Base-by-base conservation (phyloP, 768 basidiomycete genomes). In the Tricholoma terreum region DNA sequence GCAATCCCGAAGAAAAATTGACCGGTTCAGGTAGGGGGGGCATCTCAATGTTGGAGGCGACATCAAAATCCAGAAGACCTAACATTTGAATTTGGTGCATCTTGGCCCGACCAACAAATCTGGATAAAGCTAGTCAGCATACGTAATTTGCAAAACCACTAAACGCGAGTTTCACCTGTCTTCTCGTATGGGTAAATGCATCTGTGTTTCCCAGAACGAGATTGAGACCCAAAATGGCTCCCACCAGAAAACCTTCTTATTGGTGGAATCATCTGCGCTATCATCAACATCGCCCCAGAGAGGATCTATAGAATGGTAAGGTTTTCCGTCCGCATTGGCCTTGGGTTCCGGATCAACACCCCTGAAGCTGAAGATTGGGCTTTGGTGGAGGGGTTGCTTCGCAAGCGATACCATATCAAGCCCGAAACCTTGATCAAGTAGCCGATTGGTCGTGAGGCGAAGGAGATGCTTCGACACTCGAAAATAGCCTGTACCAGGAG, bases 21-120 rank as follows among this genome's bases (percentile, higher is more conserved):
- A 56, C 31, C 60, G 74, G 69, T 30, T 83, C 80, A 7, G 82
- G 79, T 24, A 93, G 71, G 67, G 85, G 89, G 1, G 95, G 94
- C 11, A 97, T 84, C 60, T 91, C 89, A 58, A 97, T 94, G 60
- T 87, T 88, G 4, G 92, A 87, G 19, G 93, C 84, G 30, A 97
- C 87, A 63, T 96, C 94, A 63, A 95, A 91, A 62, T 94, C 94
- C 43, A 96, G 77, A 8, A 96, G 75, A 6, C 95, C 95, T 1
- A 97, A 81, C 90, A 92, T 95, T 66, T 97, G 90, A 36, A 97
- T 93, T 67, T 95, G 92, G 65, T 94, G 92, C 93, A 97, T 96
- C 74, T 92, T 92, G n/a, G 91, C 94, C 30, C 96, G 85, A 5
- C 93, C 89, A 22, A 98, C 78, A 68, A 98, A 98, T 58, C 96